Base-by-base conservation (phyloP, 163 green algal genomes). In the Chlorella variabilis region DNA sequence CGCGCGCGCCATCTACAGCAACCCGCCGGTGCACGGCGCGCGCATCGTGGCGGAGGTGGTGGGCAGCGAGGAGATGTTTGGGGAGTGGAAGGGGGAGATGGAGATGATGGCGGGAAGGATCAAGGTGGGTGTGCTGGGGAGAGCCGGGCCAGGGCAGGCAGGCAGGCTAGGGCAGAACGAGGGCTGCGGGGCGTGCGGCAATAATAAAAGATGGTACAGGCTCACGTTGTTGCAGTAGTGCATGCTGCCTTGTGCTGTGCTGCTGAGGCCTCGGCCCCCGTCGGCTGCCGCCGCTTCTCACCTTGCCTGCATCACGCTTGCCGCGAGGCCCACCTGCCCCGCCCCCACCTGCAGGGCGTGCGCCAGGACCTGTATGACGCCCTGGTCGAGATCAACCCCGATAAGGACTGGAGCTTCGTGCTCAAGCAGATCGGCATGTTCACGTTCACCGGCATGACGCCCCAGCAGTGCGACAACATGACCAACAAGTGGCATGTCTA, bases 51-150 rank as follows among this genome's bases (percentile, higher is more conserved):
- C 92, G 1, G 91, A 96, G 84, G 89, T 95, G 34, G 90, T 98
- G 18, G 89, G 90, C 66, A 90, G 95, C 68, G 61, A 85, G 18
- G 87, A 82, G 49, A 88, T 96, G 85, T 96, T 96, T 78, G 85
- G 90, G 42, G 85, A 93, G 73, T 97, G 94, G 92, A 96, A 96
- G 79, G 84, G 82, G 18, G 97, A 99, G 92, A 98, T 99, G 95
- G 84, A 93, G 83, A 85, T 82, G 77, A 99, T 99, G 97, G 92
- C 95, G 21, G 96, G 96, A 8, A 91, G 96, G 77, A 99, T 99
- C 87, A 95, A 93, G 67, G 84, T 75, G 62, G 42, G 66, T 38
- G 31, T 49, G 2, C 1, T 17, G n/a, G n/a, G n/a, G n/a, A n/a
- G n/a, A n/a, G 9, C 34, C 17, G 11, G 34, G 31, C 63, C 49